Conservation (phyloP, 345 rosid genomes). For the Corymbia maculata region DNA sequence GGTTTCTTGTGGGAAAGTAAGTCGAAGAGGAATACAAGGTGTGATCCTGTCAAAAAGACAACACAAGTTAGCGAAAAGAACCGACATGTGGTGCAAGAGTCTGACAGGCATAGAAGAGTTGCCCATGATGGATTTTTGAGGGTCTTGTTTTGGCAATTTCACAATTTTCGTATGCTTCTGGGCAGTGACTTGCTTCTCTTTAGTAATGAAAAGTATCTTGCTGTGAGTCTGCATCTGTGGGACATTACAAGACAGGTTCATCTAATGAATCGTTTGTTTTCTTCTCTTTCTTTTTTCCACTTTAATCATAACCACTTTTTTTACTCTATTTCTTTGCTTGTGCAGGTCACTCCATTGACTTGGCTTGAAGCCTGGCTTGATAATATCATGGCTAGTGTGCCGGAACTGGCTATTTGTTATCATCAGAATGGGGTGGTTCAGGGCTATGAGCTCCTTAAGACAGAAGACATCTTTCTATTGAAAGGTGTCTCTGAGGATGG, state of each 20-base stretch:
- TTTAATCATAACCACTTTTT: background rate
- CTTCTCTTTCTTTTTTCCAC: background rate
- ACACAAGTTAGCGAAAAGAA: conserved; percentile 71
- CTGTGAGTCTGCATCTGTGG: conserved; percentile 96
- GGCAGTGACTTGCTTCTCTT: conserved; percentile 92
- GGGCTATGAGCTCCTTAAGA: conserved; percentile 91
- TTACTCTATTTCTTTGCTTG: background rate
- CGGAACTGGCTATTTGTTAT: conserved; percentile 95
- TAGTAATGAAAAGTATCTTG: conserved; percentile 87
- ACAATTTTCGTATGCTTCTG: conserved; percentile 91
- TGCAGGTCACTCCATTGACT: conserved; percentile 76
- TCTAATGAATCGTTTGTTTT: background rate
- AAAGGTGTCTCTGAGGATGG: conserved; percentile 96
- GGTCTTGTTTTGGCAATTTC: conserved; percentile 92
- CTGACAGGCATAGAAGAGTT: conserved; percentile 68
- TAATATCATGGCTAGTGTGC: conserved; percentile 96
- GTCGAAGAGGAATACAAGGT: conserved; percentile 43
- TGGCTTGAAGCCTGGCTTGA: conserved; percentile 99
- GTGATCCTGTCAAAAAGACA: conserved; percentile 40
- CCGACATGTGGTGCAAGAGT: conserved; percentile 61
- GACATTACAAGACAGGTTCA: conserved; percentile 74
- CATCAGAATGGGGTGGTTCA: conserved; percentile 90
- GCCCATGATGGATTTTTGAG: conserved; percentile 69
- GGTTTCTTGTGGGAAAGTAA: conserved; percentile 46
- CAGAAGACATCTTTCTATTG: conserved; percentile 78